Conservation (phyloP, 257 asterid genomes). For the Rubia yunnanensis region DNA sequence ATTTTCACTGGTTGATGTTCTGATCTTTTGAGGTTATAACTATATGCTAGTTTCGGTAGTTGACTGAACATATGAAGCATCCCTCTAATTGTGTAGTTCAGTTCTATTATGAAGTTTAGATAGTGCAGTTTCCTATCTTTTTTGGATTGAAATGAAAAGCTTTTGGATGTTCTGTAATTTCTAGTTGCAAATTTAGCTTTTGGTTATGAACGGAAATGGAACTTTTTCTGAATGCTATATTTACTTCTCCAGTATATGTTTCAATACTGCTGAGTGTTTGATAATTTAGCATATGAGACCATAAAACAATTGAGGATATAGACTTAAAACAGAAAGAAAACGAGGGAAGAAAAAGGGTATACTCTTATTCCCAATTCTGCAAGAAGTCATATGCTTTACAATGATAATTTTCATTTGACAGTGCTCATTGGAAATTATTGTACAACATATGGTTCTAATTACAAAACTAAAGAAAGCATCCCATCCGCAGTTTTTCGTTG, state of each 20-base stretch:
- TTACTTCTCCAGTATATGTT: background rate
- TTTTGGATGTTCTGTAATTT: background rate
- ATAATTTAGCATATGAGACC: too few relatives aligned
- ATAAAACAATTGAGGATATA: background rate
- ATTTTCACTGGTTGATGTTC: constrained; percentile 21
- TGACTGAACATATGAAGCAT: background rate
- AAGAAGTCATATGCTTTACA: background rate
- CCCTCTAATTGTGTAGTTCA: background rate
- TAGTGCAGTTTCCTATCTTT: background rate
- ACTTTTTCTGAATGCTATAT: background rate
- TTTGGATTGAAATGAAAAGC: background rate
- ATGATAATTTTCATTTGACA: background rate
- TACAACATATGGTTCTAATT: background rate
- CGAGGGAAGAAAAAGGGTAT: background rate
- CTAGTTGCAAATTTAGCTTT: background rate
- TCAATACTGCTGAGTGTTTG: background rate
- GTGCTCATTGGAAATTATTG: background rate
- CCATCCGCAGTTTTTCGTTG: background rate
- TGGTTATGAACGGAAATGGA: background rate
- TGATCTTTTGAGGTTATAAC: background rate
- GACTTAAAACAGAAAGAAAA: background rate
- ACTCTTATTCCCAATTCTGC: background rate
- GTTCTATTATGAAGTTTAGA: background rate
- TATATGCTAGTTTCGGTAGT: background rate
- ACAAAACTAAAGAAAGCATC: background rate